Percentiles rank a stretch among this genome's conserved stretches.
Conservation (phyloP, 1,139 yeast genomes). For the Saccharomyces hybrid region DNA sequence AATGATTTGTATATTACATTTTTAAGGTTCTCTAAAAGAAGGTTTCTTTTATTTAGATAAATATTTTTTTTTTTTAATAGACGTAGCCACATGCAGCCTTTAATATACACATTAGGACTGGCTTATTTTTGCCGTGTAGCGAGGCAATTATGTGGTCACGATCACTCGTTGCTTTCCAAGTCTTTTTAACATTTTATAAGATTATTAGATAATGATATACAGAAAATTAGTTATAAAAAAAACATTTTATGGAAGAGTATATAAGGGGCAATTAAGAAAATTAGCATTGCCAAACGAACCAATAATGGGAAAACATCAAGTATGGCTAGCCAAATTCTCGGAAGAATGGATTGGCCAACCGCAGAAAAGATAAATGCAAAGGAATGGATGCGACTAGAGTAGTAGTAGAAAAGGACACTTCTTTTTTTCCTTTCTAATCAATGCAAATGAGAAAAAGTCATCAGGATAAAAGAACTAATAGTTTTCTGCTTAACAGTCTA, state of each 20-base stretch:
- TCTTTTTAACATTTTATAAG: not conserved
- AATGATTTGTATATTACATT: not conserved
- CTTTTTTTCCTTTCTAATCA: not conserved
- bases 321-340: not conserved
- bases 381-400: constrained; percentile 10
- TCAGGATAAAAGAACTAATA: not conserved
- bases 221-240: not conserved
- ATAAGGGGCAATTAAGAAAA: not conserved
- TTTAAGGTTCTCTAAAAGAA: not conserved
- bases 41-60: not conserved
- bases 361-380: constrained; percentile 5
- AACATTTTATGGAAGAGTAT: not conserved
- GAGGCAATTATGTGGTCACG: not conserved
- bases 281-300: not conserved
- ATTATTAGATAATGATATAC: not conserved
- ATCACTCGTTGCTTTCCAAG: not conserved
- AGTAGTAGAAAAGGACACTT: not conserved
- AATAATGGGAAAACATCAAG: not conserved
- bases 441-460: not conserved
- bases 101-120: not conserved
- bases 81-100: not conserved
- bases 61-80: not conserved
- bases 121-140: not conserved
- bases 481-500: constrained; percentile 41
- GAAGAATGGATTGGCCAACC: not conserved